Conservation (phyloP, 139 green algal genomes). For the Auxenochlorella pyrenoidosa region DNA sequence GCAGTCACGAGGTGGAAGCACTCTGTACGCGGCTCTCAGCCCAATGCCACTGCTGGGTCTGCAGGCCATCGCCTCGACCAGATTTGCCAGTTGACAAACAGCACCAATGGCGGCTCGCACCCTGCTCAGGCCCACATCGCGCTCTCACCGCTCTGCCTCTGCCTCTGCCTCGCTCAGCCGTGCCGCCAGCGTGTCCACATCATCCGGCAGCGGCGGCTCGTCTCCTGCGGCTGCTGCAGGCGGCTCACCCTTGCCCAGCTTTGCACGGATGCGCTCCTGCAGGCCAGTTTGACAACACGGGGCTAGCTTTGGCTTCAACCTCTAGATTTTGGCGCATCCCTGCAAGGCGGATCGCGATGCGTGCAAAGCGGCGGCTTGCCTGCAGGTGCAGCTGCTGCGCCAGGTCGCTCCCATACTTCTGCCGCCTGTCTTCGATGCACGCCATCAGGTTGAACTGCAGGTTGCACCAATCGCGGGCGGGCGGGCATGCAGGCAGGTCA, state of each 20-base stretch:
- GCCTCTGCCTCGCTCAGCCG: conserved; percentile 36
- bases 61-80: no score
- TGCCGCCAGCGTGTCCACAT: conserved; percentile 32
- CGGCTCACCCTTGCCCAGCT: conserved; percentile 20
- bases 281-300: no score
- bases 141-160: conserved; percentile 5
- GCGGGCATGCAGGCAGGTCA: background rate
- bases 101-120: background rate
- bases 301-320: no score
- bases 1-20: no score
- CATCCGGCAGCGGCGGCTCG: conserved; percentile 31
- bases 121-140: background rate
- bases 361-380: conserved; percentile 23
- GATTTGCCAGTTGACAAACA: no score
- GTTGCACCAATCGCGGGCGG: background rate
- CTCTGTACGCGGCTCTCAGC: no score
- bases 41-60: no score
- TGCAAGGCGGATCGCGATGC: background rate
- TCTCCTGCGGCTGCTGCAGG: background rate
- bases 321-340: background rate
- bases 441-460: conserved; percentile 97
- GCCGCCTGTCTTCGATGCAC: conserved; percentile 73
- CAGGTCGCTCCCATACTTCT: conserved; percentile 14
- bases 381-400: conserved; percentile 38
- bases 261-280: conserved; percentile 25